Base-by-base conservation (phyloP, 805 yeast species). In the Wickerhamiella alocasiicola region DNA sequence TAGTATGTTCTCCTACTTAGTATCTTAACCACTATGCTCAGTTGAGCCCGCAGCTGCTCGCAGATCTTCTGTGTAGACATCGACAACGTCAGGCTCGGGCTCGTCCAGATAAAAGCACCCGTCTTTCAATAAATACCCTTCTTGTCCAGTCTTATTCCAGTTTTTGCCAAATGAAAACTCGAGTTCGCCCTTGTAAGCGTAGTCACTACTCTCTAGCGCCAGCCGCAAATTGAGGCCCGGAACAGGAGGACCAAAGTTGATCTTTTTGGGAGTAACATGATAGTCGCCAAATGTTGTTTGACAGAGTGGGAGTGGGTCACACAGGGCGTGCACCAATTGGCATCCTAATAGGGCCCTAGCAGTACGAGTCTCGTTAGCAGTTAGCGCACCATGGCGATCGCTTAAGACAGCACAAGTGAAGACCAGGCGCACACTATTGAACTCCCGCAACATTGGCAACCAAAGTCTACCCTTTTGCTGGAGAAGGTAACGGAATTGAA, bases 261-360 rank as follows among this genome's bases (percentile, higher is more conserved):
- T 37, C 35, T 16, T 16, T 2, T 16, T n/a, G 2, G 19, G 13
- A 9, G 21, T 18, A 23, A 36, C 24, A 9, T 55, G 48, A 41
- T 58, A 58, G 46, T 58, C 62, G 27, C 53, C 54, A 18, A 44
- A 28, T 3, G 37, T 19, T 3, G 67, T 61, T 46, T 63, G 66
- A 24, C 59, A 45, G 5, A 63, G 26, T 5, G 66, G 62, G 2
- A 34, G 31, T 3, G 64, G 59, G 12, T 50, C 43, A 18, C 49
- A 45, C 9, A 62, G 43, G 1, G 60, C 49, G 36, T 58, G 63
- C 9, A 63, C 36, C 17, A 63, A 46, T 30, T 54, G 55, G 2
- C 63, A 43, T 5, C 66, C 67, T 3, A 60, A 42, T 12, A 60
- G 51, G 3, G 60, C 59, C 11, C 66, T 45, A 6, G 59, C 43